Conservation (phyloP, 768 basidiomycete genomes). For the Coprinopsis strossmayeri region DNA sequence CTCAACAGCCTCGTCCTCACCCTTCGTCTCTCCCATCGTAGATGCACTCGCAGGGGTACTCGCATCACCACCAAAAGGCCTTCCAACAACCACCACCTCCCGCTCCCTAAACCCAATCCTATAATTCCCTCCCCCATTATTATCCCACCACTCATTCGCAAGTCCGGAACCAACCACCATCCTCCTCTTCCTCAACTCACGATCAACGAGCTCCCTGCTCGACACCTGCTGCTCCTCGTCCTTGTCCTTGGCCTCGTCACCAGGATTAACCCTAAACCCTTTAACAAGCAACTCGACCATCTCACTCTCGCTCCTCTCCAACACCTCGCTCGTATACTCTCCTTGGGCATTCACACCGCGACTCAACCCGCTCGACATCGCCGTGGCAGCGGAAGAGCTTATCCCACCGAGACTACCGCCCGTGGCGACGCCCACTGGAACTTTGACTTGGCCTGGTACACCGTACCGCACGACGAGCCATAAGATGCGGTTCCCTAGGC, state of each 20-base stretch:
- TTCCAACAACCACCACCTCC: background rate
- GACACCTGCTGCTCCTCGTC: background rate
- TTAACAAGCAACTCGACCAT: slow-evolving; percentile 1
- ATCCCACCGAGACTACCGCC: no score
- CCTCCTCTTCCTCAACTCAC: slow-evolving; percentile 1
- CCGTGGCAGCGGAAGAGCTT: background rate
- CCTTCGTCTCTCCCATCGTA: background rate
- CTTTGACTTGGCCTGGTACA: slow-evolving; percentile 8
- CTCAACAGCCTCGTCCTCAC: background rate
- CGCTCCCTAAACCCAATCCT: slow-evolving; percentile 51
- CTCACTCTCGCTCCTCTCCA: background rate
- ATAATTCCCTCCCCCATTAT: slow-evolving; percentile 77
- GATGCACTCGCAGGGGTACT: no score
- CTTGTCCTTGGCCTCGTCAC: background rate
- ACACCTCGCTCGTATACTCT: background rate
- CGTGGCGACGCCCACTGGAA: slow-evolving; percentile 1
- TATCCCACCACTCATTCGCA: slow-evolving; percentile 84
- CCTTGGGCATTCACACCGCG: background rate
- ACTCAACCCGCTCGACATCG: background rate
- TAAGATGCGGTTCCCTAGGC: slow-evolving; percentile 43
- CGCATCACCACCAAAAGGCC: background rate
- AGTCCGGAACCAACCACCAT: background rate
- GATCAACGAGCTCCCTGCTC: slow-evolving; percentile 1
- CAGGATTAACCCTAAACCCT: background rate
- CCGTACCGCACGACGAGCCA: slow-evolving; percentile 56